Evolutionary conservation across 148 eudicot genomes (phyloP).

Genomic region (Chenopodium berlandieri): DNA sequence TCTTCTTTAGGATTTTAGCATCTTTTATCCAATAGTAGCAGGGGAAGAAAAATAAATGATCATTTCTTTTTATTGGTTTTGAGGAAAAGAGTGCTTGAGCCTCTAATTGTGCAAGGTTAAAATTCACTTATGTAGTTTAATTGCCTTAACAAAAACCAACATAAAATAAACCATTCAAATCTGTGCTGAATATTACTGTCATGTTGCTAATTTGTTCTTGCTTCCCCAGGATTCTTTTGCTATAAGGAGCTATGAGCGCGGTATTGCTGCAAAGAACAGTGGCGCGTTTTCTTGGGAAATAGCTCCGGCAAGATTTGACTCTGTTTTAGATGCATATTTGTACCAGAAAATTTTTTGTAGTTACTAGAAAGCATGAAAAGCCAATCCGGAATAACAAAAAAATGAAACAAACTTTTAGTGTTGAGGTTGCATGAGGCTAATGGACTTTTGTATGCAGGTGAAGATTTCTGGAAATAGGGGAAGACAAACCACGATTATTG

Average conservation of each 20-base stretch:
- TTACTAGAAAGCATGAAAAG: background rate
- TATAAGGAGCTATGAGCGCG: constrained; percentile 80
- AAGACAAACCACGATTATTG: constrained; percentile 49
- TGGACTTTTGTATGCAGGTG: constrained; percentile 43
- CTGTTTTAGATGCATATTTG: no score
- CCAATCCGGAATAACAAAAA: background rate
- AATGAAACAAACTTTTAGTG: background rate
- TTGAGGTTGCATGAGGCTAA: background rate
- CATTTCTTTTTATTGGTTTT: background rate
- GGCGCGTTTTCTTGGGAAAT: constrained; percentile 37
- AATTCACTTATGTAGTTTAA: background rate
- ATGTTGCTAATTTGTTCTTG: constrained; percentile 13
- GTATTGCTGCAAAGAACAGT: constrained; percentile 68
- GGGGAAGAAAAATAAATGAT: background rate
- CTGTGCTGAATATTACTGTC: background rate
- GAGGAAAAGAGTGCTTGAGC: background rate
- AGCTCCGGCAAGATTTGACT: no score
- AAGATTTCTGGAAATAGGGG: constrained; percentile 61
- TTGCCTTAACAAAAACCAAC: background rate
- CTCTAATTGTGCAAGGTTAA: background rate
- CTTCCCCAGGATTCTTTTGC: constrained; percentile 77
- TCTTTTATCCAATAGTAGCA: background rate
- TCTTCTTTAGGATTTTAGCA: background rate
- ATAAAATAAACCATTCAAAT: background rate
- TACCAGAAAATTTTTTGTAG: no score